Conservation (phyloP, 2,329 filamentous ascomycete species). For the Dactylella cylindrospora region DNA sequence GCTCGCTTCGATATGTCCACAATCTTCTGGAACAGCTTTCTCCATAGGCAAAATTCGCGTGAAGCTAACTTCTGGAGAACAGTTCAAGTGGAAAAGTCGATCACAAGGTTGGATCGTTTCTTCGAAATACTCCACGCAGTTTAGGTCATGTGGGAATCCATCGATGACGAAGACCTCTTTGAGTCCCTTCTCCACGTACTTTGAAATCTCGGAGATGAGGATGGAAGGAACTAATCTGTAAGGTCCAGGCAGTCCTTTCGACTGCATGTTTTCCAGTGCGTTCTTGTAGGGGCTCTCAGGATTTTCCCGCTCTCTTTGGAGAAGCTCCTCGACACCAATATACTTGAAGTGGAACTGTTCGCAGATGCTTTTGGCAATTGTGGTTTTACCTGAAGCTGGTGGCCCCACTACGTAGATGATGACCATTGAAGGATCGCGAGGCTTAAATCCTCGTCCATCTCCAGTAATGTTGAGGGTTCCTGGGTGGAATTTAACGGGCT, state of each 20-base stretch:
- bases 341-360: constrained; percentile 18
- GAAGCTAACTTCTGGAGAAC: constrained; percentile 5
- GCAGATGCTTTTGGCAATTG: constrained; percentile 15
- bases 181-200: constrained; percentile 23
- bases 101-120: constrained; percentile 23
- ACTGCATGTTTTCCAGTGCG: constrained; percentile 14
- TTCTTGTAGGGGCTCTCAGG: constrained; percentile 11
- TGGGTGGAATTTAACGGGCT: neutral
- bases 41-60: neutral
- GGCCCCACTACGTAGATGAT: constrained; percentile 22
- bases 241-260: constrained; percentile 22
- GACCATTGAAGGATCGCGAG: constrained; percentile 15
- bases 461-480: neutral
- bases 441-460: constrained; percentile 3
- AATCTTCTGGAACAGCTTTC: neutral
- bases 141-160: constrained; percentile 19
- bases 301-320: constrained; percentile 11
- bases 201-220: constrained; percentile 19
- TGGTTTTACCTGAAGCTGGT: constrained; percentile 23
- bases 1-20: too few relatives aligned
- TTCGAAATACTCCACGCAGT: constrained; percentile 22
- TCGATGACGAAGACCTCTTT: constrained; percentile 29
- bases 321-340: constrained; percentile 18
- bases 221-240: constrained; percentile 34
- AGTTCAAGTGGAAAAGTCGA: constrained; percentile 9